Base-by-base conservation (phyloP, 352 stramenopile genomes). In the Globisporangium parvum region DNA sequence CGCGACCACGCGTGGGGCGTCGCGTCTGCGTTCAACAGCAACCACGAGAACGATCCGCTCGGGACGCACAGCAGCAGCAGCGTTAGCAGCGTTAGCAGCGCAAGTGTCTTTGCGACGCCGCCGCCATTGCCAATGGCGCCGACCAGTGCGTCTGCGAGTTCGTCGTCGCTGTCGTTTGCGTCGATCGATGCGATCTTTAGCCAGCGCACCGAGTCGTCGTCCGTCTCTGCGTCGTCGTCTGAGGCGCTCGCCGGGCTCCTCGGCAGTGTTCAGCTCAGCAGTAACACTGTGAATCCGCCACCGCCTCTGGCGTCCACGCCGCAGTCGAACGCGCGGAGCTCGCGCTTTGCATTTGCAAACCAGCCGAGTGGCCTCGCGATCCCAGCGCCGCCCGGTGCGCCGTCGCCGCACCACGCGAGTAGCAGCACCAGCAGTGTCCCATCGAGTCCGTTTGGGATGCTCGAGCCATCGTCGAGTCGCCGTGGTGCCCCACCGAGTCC, bases 161-260 rank as follows among this genome's bases (percentile, higher is more conserved):
- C 51, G 26, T 69, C 68, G 3, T 79, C 73, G 5, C 71, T 77
- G 39, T 91, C 80, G 18, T 93, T 93, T 69, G 78, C 80, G 6
- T 88, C 80, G 1, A 89, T 93, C 46, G 83, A 93, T 51, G 79
- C 83, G 20, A 91, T 91, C 50, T 93, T 93, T 60, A 89, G 71
- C 49, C 73, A 87, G 42, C 71, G 79, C 24, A 86, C 73, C 33
- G 79, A 91, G 26, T 76, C 80, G n/a, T 33, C 21, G 41, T 21
- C 28, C 15, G 24, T 51, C 46, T 9, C 20, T 11, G 20, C 44
- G 20, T 31, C 44, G 23, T 26, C 44, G n/a, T 86, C 83, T 9
- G 80, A 90, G 35, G 77, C 79, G 8, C 67, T 90, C 9, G 83
- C 80, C 12, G 77, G 75, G 6, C 53, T 91, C 26, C 61, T 91